Percentiles rank a stretch among this genome's conserved stretches.
phyloP scores from a whole-genome alignment of 192 early-diverging fungal genomes.

The Coemansia sp. region DNA sequence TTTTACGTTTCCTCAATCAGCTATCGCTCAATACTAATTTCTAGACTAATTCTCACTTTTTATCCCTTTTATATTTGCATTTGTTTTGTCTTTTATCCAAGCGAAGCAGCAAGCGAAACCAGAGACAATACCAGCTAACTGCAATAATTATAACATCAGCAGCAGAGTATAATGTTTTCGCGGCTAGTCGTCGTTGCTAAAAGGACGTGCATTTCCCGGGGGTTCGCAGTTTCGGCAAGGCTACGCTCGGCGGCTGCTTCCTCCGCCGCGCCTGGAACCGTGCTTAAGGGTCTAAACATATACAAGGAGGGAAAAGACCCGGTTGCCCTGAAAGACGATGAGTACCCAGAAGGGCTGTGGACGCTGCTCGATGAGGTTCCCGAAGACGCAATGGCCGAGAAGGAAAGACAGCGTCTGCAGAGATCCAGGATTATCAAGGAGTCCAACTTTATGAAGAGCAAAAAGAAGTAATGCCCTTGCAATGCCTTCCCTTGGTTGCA shows the following conservation, averaged over 20 bases:
- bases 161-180: slow-evolving; percentile 9
- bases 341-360: slow-evolving; percentile 96
- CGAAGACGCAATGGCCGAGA: slow-evolving; percentile 30
- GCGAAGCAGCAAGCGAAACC: too few species aligned
- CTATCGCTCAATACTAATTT: background rate
- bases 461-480: slow-evolving; percentile 63
- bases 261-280: slow-evolving; percentile 67
- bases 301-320: slow-evolving; percentile 81
- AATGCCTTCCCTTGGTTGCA: too few species aligned
- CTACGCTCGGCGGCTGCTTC: slow-evolving; percentile 39
- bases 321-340: slow-evolving; percentile 74
- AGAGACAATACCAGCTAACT: too few species aligned
- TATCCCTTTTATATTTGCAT: background rate
- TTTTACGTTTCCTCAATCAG: background rate
- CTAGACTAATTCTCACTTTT: background rate
- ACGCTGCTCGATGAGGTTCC: slow-evolving; percentile 61
- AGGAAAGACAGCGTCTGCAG: slow-evolving; percentile 59
- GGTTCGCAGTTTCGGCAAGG: slow-evolving; percentile 3
- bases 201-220: slow-evolving; percentile 5
- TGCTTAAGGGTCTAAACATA: slow-evolving; percentile 84
- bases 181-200: background rate
- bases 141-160: background rate
- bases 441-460: slow-evolving; percentile 75
- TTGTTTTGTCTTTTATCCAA: slow-evolving; percentile 2
- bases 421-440: slow-evolving; percentile 64